Base-by-base conservation (phyloP, 306 rosid species). In the Fragaria nilgerrensis region DNA sequence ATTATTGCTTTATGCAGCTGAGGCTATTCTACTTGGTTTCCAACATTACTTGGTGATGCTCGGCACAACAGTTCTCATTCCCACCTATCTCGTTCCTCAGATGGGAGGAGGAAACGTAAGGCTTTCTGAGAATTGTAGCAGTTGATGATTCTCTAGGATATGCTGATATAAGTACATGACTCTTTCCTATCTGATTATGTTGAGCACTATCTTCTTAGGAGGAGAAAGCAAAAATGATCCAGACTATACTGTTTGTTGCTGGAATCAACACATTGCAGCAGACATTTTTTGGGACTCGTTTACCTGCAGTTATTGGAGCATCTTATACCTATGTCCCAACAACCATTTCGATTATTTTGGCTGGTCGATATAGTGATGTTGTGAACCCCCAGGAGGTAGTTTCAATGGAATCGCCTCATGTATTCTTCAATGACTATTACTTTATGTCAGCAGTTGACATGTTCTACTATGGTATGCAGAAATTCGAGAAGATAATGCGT, bases 81-180 rank as follows among this genome's bases (percentile, higher is more conserved):
- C 98, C 2, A 83, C 93, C 80, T 88, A 85, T 87, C 88, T 94
- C 14, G 97, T 92, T 81, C 96, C 98, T 25, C 98, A 92, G 55
- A 94, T 94, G 97, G 98, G 96, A 84, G 98, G 97, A 80, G 98
- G 98, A 84, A 87, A 90, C 79, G 98, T 94, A 88, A 90, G 94
- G 34, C 53, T 66, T 75, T 68, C 47, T n/a, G 52, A 56, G 20
- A 23, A 70, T 45, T 10, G 8, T 22, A 17, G 36, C 58, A 58
- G 52, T 62, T 22, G 68, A 45, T 56, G 5, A 10, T 79, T 80
- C 62, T 72, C 61, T 68, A 22, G 23, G 55, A 27, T 63, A 73
- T 72, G 61, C 68, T 14, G 58, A 34, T 65, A 36, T 45, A 17
- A 58, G 58, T 41, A 29, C 49, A n/a, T 9, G 39, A 45, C 29